Base-by-base conservation (phyloP, 75 land plant genomes). In the Ceratopteris richardii region DNA sequence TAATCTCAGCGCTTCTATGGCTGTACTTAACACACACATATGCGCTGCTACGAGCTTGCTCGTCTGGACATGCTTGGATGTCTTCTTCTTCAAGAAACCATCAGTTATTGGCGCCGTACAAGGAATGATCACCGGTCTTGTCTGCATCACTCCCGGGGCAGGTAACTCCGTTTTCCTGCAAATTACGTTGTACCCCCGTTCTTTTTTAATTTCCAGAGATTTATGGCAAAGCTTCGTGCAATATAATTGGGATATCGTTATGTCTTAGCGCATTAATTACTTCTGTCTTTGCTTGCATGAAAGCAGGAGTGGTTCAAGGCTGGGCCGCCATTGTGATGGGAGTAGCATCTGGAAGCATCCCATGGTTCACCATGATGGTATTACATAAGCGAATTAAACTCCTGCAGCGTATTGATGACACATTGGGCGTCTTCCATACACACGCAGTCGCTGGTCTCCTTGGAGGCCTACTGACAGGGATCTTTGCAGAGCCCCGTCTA, bases 311-410 rank as follows among this genome's bases (percentile, higher is more conserved):
- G 60, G 82, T 83, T 2, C 77, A 83, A 59, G 70, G 77, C 24
- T 83, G 82, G 86, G 86, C 80, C 1, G 82, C 86, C 1, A 79
- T 83, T 0, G 60, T 79, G 11, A 79, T 83, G 82, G 86, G 86
- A 20, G 23, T 78, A 0, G 53, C 51, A 39, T 62, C 87, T 13
- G 87, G 83, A 10, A 66, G 66, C 33, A 63, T 83, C 1, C 87
- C 83, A 0, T 83, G 83, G 83, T 83, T 66, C 71, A 83, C 87
- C 12, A 80, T 83, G 87, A 83, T 80, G 87, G 69, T 83, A 0
- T 58, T 83, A 30, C 82, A 79, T 66, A 83, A 72, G 63, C 57
- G 60, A 29, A 71, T 57, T 27, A 43, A 53, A 51, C 74, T 80
- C 0, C 75, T 76, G 0, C 80, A 77, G 44, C 67, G 58, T 52